Evolutionary conservation across 2,329 filamentous ascomycete species (phyloP), one percentile per base, ranked within the genome.

Genomic region (Talaromyces sp.): DNA sequence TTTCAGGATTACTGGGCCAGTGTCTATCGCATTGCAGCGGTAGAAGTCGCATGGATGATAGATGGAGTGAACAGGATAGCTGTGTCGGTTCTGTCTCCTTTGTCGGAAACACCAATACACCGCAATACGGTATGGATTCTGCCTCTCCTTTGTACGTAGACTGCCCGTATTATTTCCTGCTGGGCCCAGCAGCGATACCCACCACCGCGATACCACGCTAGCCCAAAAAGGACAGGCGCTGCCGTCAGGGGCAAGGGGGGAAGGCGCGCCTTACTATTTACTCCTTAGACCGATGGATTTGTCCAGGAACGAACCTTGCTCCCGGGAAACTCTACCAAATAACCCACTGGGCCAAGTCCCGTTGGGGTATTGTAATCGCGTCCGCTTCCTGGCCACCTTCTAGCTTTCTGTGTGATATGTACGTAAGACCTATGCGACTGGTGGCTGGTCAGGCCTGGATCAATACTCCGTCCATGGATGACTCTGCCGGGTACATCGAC

Each of bases 371-470:
- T 50, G 31, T 50, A 31, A 50, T 31, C 45, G 3, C 47, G 27
- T 15, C 17, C 22, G 25, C 47, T 27, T 27, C 22, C 47, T 50
- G 15, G 47, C 25, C 49, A 33, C 10, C 27, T 52, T 33, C 49
- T 11, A 33, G 49, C 25, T 33, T 52, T 31, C 49, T n/a, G 49
- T 57, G 54, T 57, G 54, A 57, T 57, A 37, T 57, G 54, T 57
- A 57, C 54, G 54, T 57, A 57, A 57, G 54, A 39, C 54, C 54
- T 22, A 17, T 57, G 27, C 25, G 33, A 22, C 52, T 25, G 15
- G 49, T 52, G 49, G 49, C 47, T 52, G 49, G 49, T 50, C 47
- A 17, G 17, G 31, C 45, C 19, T 49, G 43, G 19, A n/a, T 11
- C 43, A 43, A n/a, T 25, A 5, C 19, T 49, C 10, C 45, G 45